Conservation (phyloP, 192 early-diverging fungal genomes). For the Endogone sp. region DNA sequence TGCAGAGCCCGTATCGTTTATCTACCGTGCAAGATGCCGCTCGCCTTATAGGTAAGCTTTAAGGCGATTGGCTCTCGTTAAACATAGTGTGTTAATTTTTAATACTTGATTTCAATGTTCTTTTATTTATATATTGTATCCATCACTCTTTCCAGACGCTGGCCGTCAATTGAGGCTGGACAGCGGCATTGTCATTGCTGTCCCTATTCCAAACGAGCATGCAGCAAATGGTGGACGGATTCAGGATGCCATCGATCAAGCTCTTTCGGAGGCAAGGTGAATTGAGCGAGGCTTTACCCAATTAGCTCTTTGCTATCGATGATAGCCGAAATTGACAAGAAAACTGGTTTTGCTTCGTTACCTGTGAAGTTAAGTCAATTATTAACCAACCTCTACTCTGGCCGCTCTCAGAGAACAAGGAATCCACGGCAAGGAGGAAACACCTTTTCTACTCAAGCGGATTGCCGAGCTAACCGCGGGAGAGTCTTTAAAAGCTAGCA, state of each 20-base stretch:
- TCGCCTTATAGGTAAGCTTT: conserved; percentile 22
- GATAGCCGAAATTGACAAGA: too few species aligned
- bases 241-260: conserved; percentile 66
- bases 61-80: conserved; percentile 1
- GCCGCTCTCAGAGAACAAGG: conserved; percentile 38
- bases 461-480: conserved; percentile 83
- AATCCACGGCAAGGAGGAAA: conserved; percentile 83
- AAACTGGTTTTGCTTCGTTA: too few species aligned
- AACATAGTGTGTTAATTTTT: background rate
- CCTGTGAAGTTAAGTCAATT: too few species aligned
- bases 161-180: conserved; percentile 60
- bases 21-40: conserved; percentile 38
- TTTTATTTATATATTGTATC: too few species aligned
- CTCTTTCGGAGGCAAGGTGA: conserved; percentile 68
- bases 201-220: conserved; percentile 77
- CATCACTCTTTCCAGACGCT: conserved; percentile 45
- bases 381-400: too few species aligned
- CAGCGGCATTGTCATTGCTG: conserved; percentile 83
- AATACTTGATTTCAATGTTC: too few species aligned
- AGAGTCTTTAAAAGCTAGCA: conserved; percentile 74
- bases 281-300: background rate
- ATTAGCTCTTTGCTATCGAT: background rate
- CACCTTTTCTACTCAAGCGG: conserved; percentile 89
- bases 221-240: conserved; percentile 58
- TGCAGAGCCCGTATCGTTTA: conserved; percentile 38